Evolutionary conservation across 2,329 filamentous ascomycete species (phyloP).

Genomic region (Fusarium torulosum): DNA sequence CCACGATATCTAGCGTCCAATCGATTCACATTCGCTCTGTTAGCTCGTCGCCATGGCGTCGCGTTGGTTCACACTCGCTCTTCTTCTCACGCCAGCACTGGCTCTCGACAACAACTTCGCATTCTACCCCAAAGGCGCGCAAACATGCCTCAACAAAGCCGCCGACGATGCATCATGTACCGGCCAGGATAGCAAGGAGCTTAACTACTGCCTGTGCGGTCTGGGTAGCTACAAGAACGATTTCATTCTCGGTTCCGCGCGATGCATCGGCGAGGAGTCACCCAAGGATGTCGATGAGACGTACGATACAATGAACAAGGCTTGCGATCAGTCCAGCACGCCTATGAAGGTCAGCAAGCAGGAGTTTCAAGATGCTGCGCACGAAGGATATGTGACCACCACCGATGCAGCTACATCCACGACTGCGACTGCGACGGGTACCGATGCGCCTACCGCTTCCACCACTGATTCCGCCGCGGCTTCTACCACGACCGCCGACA

Average conservation of each 20-base stretch:
- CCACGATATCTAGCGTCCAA: background rate
- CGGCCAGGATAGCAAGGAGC: conserved; percentile 53
- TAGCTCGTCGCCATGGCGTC: conserved; percentile 45
- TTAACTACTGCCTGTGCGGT: conserved; percentile 64
- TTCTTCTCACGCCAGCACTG: conserved; percentile 43
- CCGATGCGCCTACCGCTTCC: conserved; percentile 5
- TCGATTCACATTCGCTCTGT: conserved; percentile 1
- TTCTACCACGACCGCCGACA: background rate
- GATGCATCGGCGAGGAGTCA: conserved; percentile 57
- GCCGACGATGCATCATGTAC: conserved; percentile 57
- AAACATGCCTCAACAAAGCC: conserved; percentile 59
- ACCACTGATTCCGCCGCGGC: background rate
- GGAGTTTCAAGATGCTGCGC: conserved; percentile 55
- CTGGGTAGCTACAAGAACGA: conserved; percentile 56
- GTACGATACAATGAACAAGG: conserved; percentile 58
- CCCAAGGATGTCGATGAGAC: conserved; percentile 56
- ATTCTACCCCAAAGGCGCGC: conserved; percentile 51
- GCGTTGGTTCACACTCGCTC: conserved; percentile 50
- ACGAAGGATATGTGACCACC: conserved; percentile 12
- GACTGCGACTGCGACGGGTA: background rate
- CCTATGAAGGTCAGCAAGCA: conserved; percentile 57
- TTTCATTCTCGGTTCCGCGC: conserved; percentile 62
- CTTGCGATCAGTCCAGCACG: conserved; percentile 60
- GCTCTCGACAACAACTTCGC: conserved; percentile 51
- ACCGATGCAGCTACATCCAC: background rate